Percentiles rank a stretch among this genome's conserved stretches.
Conservation (phyloP, 345 rosid species). For the Lepidium africanum region DNA sequence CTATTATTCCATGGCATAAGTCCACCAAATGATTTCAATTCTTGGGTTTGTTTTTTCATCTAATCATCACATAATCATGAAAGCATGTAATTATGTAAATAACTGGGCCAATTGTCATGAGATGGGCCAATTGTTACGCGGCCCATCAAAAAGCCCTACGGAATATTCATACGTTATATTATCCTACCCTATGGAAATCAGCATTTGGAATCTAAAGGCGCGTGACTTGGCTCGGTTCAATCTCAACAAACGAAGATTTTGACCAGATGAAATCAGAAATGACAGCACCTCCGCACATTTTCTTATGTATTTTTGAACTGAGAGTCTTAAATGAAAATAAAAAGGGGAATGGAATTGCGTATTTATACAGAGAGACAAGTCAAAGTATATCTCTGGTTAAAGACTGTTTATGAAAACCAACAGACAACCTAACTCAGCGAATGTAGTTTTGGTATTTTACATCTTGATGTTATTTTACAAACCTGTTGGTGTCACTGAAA, state of each 20-base stretch:
- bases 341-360: background rate
- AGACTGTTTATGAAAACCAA: no score
- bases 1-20: background rate
- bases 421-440: no score
- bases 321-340: background rate
- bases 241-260: conserved; percentile 9
- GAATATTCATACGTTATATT: no score
- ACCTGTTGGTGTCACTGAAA: no score
- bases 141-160: no score
- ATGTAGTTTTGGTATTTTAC: no score
- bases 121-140: no score
- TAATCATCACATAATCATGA: background rate
- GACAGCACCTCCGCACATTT: conserved; percentile 77
- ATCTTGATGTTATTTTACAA: no score
- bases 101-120: no score
- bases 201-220: no score
- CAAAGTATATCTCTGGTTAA: no score
- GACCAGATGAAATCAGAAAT: conserved; percentile 36
- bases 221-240: background rate
- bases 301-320: background rate
- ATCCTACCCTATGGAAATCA: no score
- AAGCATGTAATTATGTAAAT: background rate
- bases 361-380: background rate
- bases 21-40: background rate
- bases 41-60: background rate